A percentile compares a stretch with the other conserved stretches of the same genome.
Conservation (phyloP, 768 basidiomycete genomes). For the Boletus rufocinnamomeus region DNA sequence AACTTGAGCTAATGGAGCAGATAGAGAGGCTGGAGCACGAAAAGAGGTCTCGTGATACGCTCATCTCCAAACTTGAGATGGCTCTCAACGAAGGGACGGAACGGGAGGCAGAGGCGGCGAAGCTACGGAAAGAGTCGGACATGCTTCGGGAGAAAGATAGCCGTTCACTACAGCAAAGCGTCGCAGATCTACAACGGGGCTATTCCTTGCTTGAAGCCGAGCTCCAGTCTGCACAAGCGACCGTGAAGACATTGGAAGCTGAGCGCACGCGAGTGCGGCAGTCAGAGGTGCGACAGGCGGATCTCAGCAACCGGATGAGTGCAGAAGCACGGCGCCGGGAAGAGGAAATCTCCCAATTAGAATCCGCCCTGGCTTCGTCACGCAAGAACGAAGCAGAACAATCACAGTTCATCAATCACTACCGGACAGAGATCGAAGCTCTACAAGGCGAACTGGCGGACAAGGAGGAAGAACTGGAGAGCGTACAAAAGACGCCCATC, state of each 20-base stretch:
- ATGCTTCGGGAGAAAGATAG: constrained; percentile 55
- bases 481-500: constrained; percentile 47
- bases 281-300: constrained; percentile 52
- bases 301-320: constrained; percentile 59
- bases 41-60: constrained; percentile 54
- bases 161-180: constrained; percentile 47
- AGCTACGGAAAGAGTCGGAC: constrained; percentile 47
- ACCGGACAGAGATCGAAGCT: constrained; percentile 70
- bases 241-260: constrained; percentile 59
- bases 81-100: constrained; percentile 56
- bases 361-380: constrained; percentile 53
- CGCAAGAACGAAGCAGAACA: constrained; percentile 57
- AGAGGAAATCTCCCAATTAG: constrained; percentile 55
- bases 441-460: constrained; percentile 60
- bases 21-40: constrained; percentile 56
- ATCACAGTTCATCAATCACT: constrained; percentile 59
- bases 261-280: constrained; percentile 65
- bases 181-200: constrained; percentile 61
- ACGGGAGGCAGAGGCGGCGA: constrained; percentile 48
- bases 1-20: constrained; percentile 68
- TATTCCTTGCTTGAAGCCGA: constrained; percentile 64
- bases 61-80: constrained; percentile 63
- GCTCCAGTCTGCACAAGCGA: constrained; percentile 54
- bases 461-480: constrained; percentile 69
- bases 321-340: constrained; percentile 46